phyloP scores from a whole-genome alignment of 805 yeast genomes.

The Kregervanrija pseudodelftensis region DNA sequence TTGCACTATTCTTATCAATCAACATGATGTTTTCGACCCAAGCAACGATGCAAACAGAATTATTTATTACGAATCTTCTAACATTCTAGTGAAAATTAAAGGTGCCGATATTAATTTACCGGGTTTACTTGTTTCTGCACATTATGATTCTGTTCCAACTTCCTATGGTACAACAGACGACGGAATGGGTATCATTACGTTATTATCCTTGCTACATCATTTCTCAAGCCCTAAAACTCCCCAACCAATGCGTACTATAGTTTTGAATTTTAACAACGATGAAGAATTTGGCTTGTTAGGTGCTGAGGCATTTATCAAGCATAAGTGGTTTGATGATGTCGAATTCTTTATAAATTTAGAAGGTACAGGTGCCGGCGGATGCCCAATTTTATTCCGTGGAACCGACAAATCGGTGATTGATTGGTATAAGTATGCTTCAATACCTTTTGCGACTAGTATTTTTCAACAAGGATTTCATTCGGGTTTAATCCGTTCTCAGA shows the following conservation, averaged over 20 bases:
- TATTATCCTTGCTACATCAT: conserved; percentile 61
- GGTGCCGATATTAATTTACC: conserved; percentile 55
- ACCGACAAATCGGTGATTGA: conserved; percentile 68
- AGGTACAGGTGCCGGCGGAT: conserved; percentile 91
- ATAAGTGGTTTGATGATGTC: conserved; percentile 62
- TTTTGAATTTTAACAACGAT: conserved; percentile 82
- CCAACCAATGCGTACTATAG: conserved; percentile 63
- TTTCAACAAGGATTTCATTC: conserved; percentile 81
- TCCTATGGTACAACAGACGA: conserved; percentile 88
- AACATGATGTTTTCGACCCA: conserved; percentile 42
- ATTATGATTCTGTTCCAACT: conserved; percentile 84
- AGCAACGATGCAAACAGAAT: conserved; percentile 36
- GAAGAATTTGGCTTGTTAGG: conserved; percentile 88
- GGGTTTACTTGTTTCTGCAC: conserved; percentile 75
- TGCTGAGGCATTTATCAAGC: conserved; percentile 63
- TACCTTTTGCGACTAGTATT: conserved; percentile 73
- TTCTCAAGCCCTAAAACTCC: conserved; percentile 25
- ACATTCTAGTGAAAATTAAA: conserved; percentile 65
- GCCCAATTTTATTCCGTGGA: conserved; percentile 76
- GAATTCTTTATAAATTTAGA: conserved; percentile 72
- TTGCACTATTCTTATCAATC: conserved; percentile 33
- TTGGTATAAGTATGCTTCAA: conserved; percentile 42
- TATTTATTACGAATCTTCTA: conserved; percentile 76
- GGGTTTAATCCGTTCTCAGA: conserved; percentile 67
- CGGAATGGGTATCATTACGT: conserved; percentile 80